phyloP scores from a whole-genome alignment of 495 filamentous ascomycete genomes.

The Trypethelium eluteriae region DNA sequence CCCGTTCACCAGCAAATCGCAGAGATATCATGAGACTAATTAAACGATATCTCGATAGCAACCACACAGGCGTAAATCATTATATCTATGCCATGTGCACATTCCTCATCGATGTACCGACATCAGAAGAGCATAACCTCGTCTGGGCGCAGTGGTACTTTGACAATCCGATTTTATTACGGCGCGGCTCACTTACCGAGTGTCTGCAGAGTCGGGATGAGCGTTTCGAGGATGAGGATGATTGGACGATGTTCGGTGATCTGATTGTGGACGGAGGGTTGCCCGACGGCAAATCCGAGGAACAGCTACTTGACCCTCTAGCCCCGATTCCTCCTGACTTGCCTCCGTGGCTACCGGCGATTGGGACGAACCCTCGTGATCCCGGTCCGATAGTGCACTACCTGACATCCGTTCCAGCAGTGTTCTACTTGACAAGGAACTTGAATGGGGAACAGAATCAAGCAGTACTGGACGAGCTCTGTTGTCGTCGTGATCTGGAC shows the following conservation, averaged over 20 bases:
- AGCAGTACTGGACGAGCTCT: neutral
- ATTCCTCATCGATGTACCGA: neutral
- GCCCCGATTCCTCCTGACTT: neutral
- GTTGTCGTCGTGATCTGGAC: too few species aligned
- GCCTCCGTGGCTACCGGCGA: neutral
- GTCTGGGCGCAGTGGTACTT: neutral
- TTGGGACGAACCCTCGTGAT: neutral
- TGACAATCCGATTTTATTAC: neutral
- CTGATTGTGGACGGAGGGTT: neutral
- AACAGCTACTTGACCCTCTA: slow-evolving; percentile 1
- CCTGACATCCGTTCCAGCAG: neutral
- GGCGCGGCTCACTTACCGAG: neutral
- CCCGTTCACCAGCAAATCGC: neutral
- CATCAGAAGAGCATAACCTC: neutral
- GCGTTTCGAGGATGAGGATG: neutral
- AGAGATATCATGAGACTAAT: neutral
- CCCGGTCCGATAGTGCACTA: neutral
- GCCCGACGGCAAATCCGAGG: neutral
- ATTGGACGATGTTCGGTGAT: neutral
- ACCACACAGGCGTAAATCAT: neutral
- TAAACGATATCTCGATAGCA: neutral
- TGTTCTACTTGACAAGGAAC: neutral
- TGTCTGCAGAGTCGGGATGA: neutral
- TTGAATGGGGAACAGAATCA: neutral
- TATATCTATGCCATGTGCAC: neutral